phyloP scores from a whole-genome alignment of 306 rosid species.

The Prosopis cineraria region DNA sequence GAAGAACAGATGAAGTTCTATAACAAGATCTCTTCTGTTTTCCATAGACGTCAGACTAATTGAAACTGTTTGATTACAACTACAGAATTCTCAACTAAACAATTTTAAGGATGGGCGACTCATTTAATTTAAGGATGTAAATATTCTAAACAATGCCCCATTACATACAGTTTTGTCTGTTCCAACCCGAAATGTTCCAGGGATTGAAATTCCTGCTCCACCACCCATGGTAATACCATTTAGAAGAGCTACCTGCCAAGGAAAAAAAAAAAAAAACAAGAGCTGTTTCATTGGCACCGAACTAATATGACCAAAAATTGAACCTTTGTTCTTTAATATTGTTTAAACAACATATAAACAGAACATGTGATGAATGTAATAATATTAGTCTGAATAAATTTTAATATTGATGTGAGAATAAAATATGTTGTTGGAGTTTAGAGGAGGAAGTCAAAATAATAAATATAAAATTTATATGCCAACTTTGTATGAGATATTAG shows the following conservation, averaged over 20 bases:
- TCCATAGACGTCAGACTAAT: background rate
- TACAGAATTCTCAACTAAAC: background rate
- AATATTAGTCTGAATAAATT: background rate
- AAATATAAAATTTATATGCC: background rate
- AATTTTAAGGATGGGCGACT: constrained; percentile 5
- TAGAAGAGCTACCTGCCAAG: constrained; percentile 78
- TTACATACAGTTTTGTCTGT: constrained; percentile 84
- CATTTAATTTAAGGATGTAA: background rate
- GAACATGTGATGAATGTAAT: constrained; percentile 8
- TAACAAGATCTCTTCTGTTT: background rate
- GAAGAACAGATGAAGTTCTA: background rate
- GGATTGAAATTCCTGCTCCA: constrained; percentile 92
- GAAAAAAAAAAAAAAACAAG: constrained; percentile 19
- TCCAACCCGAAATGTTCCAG: constrained; percentile 83
- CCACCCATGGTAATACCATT: constrained; percentile 98
- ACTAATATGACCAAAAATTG: constrained; percentile 13
- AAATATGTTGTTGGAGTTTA: constrained; percentile 5
- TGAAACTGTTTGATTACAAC: background rate
- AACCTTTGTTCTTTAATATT: constrained; percentile 7
- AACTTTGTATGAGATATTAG: background rate
- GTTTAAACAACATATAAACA: background rate
- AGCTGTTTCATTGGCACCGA: background rate
- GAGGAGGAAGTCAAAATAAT: background rate
- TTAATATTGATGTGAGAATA: background rate
- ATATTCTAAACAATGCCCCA: constrained; percentile 20